A percentile compares a stretch with the other conserved stretches of the same genome.
Conservation (phyloP, 2,329 filamentous ascomycete species). For the Diplodia seriata region DNA sequence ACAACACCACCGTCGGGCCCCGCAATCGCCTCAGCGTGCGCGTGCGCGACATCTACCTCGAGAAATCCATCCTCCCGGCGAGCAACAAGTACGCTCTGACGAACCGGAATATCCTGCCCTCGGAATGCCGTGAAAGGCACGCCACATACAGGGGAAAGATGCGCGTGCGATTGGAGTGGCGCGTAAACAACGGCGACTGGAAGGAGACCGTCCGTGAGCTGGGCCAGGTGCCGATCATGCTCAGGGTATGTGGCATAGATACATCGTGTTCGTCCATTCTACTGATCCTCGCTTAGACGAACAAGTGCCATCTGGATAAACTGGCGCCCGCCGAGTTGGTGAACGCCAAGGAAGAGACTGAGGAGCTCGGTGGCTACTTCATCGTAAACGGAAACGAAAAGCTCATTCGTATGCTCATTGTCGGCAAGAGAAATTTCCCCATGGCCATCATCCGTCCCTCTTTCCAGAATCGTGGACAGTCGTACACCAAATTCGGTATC, state of each 20-base stretch:
- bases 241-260: constrained; percentile 68
- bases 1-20: constrained; percentile 65
- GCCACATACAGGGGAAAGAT: constrained; percentile 88
- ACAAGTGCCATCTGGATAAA: constrained; percentile 86
- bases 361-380: constrained; percentile 96
- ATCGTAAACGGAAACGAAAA: constrained; percentile 98
- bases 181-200: constrained; percentile 85
- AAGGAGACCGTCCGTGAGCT: constrained; percentile 83
- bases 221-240: constrained; percentile 90
- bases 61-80: constrained; percentile 79
- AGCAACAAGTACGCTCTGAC: constrained; percentile 81
- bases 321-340: constrained; percentile 84
- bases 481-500: constrained; percentile 89
- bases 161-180: constrained; percentile 81
- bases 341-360: constrained; percentile 88
- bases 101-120: constrained; percentile 85
- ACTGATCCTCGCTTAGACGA: constrained; percentile 66
- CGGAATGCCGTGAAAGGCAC: constrained; percentile 94
- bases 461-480: constrained; percentile 83
- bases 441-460: constrained; percentile 92
- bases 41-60: constrained; percentile 80
- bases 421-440: constrained; percentile 91
- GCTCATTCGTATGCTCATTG: constrained; percentile 88
- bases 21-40: constrained; percentile 80
- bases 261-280: not conserved